A percentile compares a stretch with the other conserved stretches of the same genome.
phyloP scores from a whole-genome alignment of 169 alveolate genomes.

The Cryptosporidium bovis region DNA sequence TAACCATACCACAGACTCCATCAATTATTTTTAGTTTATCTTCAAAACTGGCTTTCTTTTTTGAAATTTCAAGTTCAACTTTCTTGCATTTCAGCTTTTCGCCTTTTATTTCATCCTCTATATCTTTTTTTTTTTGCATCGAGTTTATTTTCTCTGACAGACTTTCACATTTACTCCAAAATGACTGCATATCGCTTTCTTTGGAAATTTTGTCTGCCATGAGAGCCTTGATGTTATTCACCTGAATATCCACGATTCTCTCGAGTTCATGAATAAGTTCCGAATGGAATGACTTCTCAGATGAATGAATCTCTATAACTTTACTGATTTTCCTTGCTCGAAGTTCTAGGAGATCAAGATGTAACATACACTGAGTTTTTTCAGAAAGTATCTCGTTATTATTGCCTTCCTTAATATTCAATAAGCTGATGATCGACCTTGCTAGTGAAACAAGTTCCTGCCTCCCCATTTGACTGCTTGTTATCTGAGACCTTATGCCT shows the following conservation, averaged over 20 bases:
- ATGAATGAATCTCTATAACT: neutral
- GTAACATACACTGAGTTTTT: conserved; percentile 36
- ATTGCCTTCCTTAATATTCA: neutral
- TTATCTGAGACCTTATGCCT: conserved; percentile 47
- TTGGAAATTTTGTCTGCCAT: conserved; percentile 6
- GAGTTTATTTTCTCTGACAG: conserved; percentile 22
- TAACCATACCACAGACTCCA: no score
- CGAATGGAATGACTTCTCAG: neutral
- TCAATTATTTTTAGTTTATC: neutral
- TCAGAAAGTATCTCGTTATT: neutral
- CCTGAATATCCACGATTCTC: neutral
- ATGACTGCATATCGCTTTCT: conserved; percentile 10
- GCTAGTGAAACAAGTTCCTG: conserved; percentile 31
- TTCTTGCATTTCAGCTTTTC: neutral
- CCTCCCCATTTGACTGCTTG: conserved; percentile 27
- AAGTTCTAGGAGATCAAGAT: conserved; percentile 24
- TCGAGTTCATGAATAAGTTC: neutral
- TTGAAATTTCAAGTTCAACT: neutral
- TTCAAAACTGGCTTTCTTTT: neutral
- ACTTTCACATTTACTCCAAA: conserved; percentile 55
- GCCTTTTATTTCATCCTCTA: conserved; percentile 12
- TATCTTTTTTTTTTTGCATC: conserved; percentile 3
- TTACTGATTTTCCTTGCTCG: conserved; percentile 25
- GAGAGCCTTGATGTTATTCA: neutral
- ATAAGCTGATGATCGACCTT: conserved; percentile 8